Evolutionary conservation across 176 grass and related monocot genomes (phyloP), one percentile per base, ranked within the genome.

Genomic region (Phragmites australis): DNA sequence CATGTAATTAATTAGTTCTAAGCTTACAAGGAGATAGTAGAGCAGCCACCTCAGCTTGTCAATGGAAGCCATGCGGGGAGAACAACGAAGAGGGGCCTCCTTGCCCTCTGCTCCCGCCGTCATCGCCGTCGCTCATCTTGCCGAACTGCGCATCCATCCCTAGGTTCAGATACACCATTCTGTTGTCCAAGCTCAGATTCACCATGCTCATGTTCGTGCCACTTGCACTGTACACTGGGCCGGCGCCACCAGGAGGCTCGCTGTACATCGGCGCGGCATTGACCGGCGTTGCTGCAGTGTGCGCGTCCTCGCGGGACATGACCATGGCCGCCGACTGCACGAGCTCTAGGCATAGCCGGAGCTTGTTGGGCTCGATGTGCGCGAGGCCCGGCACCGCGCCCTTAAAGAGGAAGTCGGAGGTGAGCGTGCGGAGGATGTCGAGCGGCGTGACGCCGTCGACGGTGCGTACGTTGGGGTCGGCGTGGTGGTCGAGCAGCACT

Each of bases 331-430:
- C 96, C 2, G 96, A 99, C 73, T 99, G 96, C 15, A 99, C 96
- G 17, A 99, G 90, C 87, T 99, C 96, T 18, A 99, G 93, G 83
- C 96, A 99, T 9, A 99, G 96, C 0, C 96, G 81, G 72, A 99
- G 87, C 88, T 99, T 99, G 88, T 99, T 99, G 47, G 96, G 96
- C 72, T 99, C 96, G 82, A 99, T 89, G 86, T 99, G 92, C 5
- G 93, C 65, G 2, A 99, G 90, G 7, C 96, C 96, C 34, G 96
- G 96, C 40, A 99, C 90, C 9, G 93, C 90, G 14, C 96, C 96
- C 78, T 95, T 99, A 86, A 99, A 99, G 54, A 99, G 96, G 89
- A 99, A 95, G 60, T 99, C 96, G 57, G 96, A 99, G 77, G 96
- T 99, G 79, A 99, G 96, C 68, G 86, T 93, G 62, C 93, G 93